Conservation (phyloP, 2,329 filamentous ascomycete genomes). For the Aspergillus fischeri region DNA sequence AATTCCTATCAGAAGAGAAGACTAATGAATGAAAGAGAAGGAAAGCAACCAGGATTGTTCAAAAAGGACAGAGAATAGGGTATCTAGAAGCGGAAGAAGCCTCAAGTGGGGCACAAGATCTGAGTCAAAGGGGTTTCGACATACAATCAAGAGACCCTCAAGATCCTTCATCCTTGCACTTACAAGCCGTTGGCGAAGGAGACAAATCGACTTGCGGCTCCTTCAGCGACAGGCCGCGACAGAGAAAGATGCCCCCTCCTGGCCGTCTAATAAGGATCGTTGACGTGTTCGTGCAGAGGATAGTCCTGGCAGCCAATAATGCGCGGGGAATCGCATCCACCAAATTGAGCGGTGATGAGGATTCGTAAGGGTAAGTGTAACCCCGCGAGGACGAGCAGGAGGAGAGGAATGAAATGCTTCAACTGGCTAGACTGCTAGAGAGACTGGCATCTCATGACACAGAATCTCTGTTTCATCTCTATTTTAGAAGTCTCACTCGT, state of each 20-base stretch:
- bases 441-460: background rate
- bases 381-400: slow-evolving; percentile 1
- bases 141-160: background rate
- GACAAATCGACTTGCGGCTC: slow-evolving; percentile 12
- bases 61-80: background rate
- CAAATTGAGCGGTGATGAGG: slow-evolving; percentile 9
- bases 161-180: background rate
- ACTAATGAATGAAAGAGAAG: background rate
- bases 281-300: slow-evolving; percentile 27
- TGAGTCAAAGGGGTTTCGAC: slow-evolving; percentile 1
- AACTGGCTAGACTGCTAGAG: too few species aligned
- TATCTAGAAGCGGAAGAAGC: slow-evolving; percentile 5
- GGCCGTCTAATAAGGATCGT: slow-evolving; percentile 15
- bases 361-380: slow-evolving; percentile 8
- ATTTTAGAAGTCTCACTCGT: background rate
- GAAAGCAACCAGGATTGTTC: background rate
- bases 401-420: background rate
- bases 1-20: slow-evolving; percentile 1
- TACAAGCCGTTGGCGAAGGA: background rate
- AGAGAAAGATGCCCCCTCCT: slow-evolving; percentile 4
- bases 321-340: slow-evolving; percentile 13
- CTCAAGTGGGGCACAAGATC: slow-evolving; percentile 15
- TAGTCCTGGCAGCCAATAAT: slow-evolving; percentile 17
- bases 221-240: slow-evolving; percentile 9
- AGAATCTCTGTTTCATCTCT: background rate